Base-by-base conservation (phyloP, 257 asterid species). In the Cruciata laevipes region DNA sequence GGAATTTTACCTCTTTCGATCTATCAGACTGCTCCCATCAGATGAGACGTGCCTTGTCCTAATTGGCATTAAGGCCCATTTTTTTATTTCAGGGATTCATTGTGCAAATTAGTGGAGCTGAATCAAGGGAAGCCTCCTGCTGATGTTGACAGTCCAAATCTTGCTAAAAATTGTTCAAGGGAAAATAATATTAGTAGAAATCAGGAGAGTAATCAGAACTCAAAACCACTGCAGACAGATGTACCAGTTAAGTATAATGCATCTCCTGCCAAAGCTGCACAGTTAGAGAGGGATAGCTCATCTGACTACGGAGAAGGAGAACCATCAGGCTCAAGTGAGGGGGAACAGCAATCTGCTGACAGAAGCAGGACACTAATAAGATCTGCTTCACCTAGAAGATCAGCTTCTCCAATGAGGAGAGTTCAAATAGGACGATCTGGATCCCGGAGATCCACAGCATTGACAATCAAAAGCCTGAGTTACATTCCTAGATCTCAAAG, bases 381-480 rank as follows among this genome's bases (percentile, higher is more conserved):
- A 83, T 75, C 87, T 51, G 87, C 95, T 70, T 91, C 99, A 61
- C 99, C 98, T 17, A 83, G 97, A 80, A 86, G 98, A 82, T 86
- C 98, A 37, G 95, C 98, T 61, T 94, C 99, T 81, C 99, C 99
- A 63, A 91, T 95, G 99, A 83, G 96, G 62, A 87, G 99, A 83
- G 70, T 95, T 69, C 99, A 95, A 78, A 82, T 95, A 30, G 99
- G 99, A 57, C 80, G 97, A 52, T 79, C 95, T 71, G 99, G 99
- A 51, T 84, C 97, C 31, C 93, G 99, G 47, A 87, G 97, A 75
- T 76, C 99, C 24, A 83, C 99, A 31, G 95, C 99, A 47, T 79
- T 95, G 69, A 80, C 98, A 49, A 86, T 95, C 56, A 95, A 89
- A 82, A 89, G 91, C 77, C 87, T 95, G 66, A 86, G 75, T 66